These are phyloP conservation scores for Gaillardinia entomophila DNA, from an alignment of 805 yeast genomes.

Conservation along the genomic window DNA sequence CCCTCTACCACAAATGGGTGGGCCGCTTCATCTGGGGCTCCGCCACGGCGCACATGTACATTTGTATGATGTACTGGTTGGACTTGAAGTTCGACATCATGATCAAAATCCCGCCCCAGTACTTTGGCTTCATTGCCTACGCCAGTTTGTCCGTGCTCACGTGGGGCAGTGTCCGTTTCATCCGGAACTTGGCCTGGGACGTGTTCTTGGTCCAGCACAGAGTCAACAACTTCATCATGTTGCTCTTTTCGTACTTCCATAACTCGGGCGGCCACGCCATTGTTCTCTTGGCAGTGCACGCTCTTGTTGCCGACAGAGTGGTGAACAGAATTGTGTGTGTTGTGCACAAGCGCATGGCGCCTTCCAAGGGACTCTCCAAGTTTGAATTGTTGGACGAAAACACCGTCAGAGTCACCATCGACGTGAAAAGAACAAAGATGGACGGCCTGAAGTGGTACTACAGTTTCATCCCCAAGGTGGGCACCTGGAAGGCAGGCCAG, in stretches of 20 bases:
- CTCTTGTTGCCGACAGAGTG: conserved; percentile 37
- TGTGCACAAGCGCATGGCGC: conserved; percentile 28
- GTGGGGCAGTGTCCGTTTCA: conserved; percentile 27
- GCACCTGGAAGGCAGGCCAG: conserved; percentile 45
- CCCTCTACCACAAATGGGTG: conserved; percentile 40
- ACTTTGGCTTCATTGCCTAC: conserved; percentile 45
- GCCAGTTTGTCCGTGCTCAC: conserved; percentile 29
- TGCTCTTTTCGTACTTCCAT: conserved; percentile 38
- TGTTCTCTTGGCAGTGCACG: conserved; percentile 37
- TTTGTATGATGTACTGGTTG: conserved; percentile 37
- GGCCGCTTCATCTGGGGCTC: conserved; percentile 34
- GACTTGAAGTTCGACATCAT: conserved; percentile 28
- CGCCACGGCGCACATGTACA: conserved; percentile 29
- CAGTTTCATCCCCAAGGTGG: conserved; percentile 26
- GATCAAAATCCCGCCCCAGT: conserved; percentile 43
- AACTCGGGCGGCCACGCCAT: conserved; percentile 27
- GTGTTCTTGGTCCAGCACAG: conserved; percentile 40
- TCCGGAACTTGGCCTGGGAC: conserved; percentile 37
- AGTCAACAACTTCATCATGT: conserved; percentile 35
- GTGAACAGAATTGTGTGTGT: conserved; percentile 20
- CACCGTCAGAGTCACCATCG: conserved; percentile 34
- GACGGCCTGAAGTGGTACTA: conserved; percentile 20
- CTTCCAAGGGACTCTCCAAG: conserved; percentile 32
- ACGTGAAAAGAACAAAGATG: conserved; percentile 16
- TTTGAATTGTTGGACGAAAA: conserved; percentile 37